Percentiles rank a stretch among this genome's conserved stretches.
These are phyloP conservation scores for Populus hybrid DNA, from an alignment of 441 rosid genomes.

Conservation along the genomic window DNA sequence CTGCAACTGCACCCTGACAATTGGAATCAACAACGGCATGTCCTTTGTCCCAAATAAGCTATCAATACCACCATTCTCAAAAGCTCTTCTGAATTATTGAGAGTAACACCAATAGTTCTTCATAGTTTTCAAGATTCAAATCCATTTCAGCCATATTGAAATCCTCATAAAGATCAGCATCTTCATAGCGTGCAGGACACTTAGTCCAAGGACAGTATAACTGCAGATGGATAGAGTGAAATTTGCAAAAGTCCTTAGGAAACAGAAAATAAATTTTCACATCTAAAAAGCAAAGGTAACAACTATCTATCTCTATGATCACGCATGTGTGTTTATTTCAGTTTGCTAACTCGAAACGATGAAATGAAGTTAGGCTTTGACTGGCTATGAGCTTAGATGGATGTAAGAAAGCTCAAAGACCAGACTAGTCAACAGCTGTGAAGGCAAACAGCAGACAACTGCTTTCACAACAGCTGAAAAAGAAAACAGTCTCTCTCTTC, in stretches of 20 bases:
- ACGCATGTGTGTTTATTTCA: background rate
- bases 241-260: slow-evolving; percentile 21
- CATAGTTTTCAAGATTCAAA: slow-evolving; percentile 84
- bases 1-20: slow-evolving; percentile 50
- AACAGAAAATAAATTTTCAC: slow-evolving; percentile 4
- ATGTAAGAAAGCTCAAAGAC: background rate
- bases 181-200: slow-evolving; percentile 54
- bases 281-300: background rate
- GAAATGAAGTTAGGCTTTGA: no score
- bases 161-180: slow-evolving; percentile 60
- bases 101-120: slow-evolving; percentile 87
- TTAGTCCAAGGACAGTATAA: slow-evolving; percentile 40
- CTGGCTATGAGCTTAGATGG: background rate
- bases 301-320: no score
- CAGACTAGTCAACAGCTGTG: background rate
- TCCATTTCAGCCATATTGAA: slow-evolving; percentile 90
- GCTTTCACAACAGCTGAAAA: background rate
- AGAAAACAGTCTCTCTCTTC: background rate
- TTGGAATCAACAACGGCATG: slow-evolving; percentile 53
- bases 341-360: background rate
- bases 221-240: slow-evolving; percentile 38
- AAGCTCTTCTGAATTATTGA: slow-evolving; percentile 75
- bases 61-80: slow-evolving; percentile 84
- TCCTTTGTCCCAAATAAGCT: slow-evolving; percentile 70
- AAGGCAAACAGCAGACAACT: background rate